A percentile compares a stretch with the other conserved stretches of the same genome.
Conservation (phyloP, 2,329 filamentous ascomycete genomes). For the Penicillium fuscoglaucum region DNA sequence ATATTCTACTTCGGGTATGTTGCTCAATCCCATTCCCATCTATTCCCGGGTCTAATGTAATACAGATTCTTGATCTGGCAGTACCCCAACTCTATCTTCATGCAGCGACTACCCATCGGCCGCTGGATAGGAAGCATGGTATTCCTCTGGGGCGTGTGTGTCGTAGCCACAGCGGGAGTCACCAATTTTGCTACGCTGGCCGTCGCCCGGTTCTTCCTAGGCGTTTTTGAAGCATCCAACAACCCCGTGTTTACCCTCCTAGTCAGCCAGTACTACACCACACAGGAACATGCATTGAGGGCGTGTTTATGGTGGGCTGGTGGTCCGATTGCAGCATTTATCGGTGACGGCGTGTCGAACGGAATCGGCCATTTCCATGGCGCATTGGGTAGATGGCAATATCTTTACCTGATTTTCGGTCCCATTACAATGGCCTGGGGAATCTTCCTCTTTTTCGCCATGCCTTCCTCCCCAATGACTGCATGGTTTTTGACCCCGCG, state of each 20-base stretch:
- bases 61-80: background rate
- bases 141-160: background rate
- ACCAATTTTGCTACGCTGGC: background rate
- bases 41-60: background rate
- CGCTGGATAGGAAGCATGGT: background rate
- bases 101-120: background rate
- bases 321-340: background rate
- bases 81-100: background rate
- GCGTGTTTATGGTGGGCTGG: background rate
- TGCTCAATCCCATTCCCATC: too few species aligned
- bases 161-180: background rate
- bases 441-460: background rate
- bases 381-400: background rate
- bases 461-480: background rate
- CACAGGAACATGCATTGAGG: background rate
- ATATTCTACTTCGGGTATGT: background rate
- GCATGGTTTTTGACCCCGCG: background rate
- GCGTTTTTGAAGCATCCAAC: background rate
- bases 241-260: background rate
- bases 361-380: background rate
- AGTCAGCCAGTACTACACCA: background rate
- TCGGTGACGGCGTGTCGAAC: background rate
- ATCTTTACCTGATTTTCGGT: background rate
- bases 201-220: background rate
- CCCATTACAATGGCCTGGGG: background rate